A percentile compares a stretch with the other conserved stretches of the same genome.
Conservation (phyloP, 495 filamentous ascomycete genomes). For the Parachaetomium inaequale region DNA sequence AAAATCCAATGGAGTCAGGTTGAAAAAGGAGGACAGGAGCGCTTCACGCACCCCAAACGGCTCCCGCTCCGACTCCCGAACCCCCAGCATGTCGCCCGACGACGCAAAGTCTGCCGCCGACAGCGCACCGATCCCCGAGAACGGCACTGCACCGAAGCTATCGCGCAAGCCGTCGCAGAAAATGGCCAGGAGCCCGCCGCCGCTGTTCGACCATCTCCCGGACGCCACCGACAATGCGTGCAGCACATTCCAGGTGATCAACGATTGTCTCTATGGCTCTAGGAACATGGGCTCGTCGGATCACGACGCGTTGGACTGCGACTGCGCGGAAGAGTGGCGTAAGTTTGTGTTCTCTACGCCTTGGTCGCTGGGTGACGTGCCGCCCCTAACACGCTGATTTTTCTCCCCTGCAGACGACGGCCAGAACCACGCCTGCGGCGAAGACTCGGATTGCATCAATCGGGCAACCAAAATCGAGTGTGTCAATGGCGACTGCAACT, state of each 20-base stretch:
- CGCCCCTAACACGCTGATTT: slow-evolving; percentile 16
- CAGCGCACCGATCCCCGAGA: slow-evolving; percentile 42
- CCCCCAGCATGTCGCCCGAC: slow-evolving; percentile 43
- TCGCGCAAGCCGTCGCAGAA: slow-evolving; percentile 74
- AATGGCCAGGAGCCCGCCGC: slow-evolving; percentile 53
- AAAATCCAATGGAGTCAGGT: slow-evolving; percentile 27
- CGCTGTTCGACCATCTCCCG: slow-evolving; percentile 64
- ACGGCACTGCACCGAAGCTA: slow-evolving; percentile 60
- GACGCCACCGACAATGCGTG: slow-evolving; percentile 73
- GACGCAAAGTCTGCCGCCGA: slow-evolving; percentile 41
- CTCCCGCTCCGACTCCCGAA: slow-evolving; percentile 38
- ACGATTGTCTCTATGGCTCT: slow-evolving; percentile 79
- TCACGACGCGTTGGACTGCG: slow-evolving; percentile 86
- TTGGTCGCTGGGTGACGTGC: slow-evolving; percentile 15
- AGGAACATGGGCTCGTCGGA: slow-evolving; percentile 88
- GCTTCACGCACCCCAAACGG: slow-evolving; percentile 38
- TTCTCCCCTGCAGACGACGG: slow-evolving; percentile 54
- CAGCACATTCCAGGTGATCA: slow-evolving; percentile 73
- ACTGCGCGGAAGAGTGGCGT: slow-evolving; percentile 96
- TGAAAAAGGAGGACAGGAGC: slow-evolving; percentile 40
- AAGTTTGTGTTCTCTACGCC: slow-evolving; percentile 44
- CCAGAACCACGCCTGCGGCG: slow-evolving; percentile 84
- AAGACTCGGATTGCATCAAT: slow-evolving; percentile 98
- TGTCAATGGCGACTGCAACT: slow-evolving; percentile 75
- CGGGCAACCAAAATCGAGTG: slow-evolving; percentile 98